A percentile compares a stretch with the other conserved stretches of the same genome.
Conservation (phyloP, 148 eudicot genomes). For the Camellia granthamiana region DNA sequence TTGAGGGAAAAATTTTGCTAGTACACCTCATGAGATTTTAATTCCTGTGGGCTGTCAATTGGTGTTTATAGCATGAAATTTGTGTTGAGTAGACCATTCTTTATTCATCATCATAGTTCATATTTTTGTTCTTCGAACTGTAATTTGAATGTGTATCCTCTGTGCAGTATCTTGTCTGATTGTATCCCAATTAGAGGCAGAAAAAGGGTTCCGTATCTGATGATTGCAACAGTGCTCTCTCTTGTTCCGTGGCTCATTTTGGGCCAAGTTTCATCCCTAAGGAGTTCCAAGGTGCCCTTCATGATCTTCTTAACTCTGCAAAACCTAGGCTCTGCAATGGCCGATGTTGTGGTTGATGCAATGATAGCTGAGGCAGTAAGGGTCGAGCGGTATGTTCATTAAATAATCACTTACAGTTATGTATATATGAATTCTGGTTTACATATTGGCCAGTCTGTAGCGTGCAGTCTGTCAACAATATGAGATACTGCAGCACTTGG, state of each 20-base stretch:
- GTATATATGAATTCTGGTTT: not conserved
- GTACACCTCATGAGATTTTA: not conserved
- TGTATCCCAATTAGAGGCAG: slow-evolving; percentile 84
- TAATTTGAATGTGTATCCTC: slow-evolving; percentile 13
- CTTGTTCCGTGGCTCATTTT: slow-evolving; percentile 77
- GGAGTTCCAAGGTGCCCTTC: slow-evolving; percentile 53
- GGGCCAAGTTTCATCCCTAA: slow-evolving; percentile 51
- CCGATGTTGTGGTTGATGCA: slow-evolving; percentile 98
- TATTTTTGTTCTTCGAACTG: slow-evolving; percentile 17
- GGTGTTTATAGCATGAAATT: slow-evolving; percentile 4
- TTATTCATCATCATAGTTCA: not conserved
- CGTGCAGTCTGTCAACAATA: not conserved
- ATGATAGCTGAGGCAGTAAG: slow-evolving; percentile 98
- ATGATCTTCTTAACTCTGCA: slow-evolving; percentile 73
- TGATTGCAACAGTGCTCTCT: slow-evolving; percentile 75
- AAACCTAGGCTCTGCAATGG: slow-evolving; percentile 96
- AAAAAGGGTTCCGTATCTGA: slow-evolving; percentile 78
- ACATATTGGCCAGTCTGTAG: not conserved
- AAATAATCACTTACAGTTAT: not conserved
- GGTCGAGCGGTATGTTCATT: slow-evolving; percentile 59
- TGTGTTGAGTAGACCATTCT: not conserved
- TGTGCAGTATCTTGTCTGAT: slow-evolving; percentile 87
- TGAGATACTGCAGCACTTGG: not conserved
- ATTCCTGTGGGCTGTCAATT: not conserved
- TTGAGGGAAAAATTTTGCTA: too few species aligned